Evolutionary conservation across 2,329 filamentous ascomycete genomes (phyloP).

Genomic region (Fonsecaea pedrosoi): DNA sequence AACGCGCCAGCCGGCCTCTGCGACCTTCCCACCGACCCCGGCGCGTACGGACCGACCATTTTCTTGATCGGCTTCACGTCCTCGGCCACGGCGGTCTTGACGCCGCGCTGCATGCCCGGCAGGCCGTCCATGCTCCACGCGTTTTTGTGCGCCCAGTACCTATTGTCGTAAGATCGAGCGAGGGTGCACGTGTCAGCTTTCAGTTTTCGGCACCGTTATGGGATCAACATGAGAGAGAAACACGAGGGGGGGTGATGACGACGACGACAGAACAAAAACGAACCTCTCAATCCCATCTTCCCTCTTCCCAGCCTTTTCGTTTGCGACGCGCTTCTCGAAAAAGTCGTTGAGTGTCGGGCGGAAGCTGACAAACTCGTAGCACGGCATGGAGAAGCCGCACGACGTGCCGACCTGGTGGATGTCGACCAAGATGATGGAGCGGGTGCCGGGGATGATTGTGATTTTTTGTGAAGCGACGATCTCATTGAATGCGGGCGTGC

Average conservation of each 20-base stretch:
- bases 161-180: slow-evolving; percentile 13
- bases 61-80: slow-evolving; percentile 39
- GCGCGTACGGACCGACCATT: slow-evolving; percentile 38
- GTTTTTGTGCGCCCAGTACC: slow-evolving; percentile 67
- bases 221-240: slow-evolving; percentile 35
- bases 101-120: slow-evolving; percentile 56
- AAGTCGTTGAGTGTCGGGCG: slow-evolving; percentile 37
- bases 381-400: slow-evolving; percentile 67
- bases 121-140: slow-evolving; percentile 64
- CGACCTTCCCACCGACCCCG: slow-evolving; percentile 7
- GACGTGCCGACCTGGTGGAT: slow-evolving; percentile 71
- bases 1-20: slow-evolving; percentile 7
- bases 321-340: slow-evolving; percentile 35
- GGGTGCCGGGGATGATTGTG: slow-evolving; percentile 54
- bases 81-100: slow-evolving; percentile 31
- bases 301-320: slow-evolving; percentile 49
- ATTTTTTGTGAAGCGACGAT: slow-evolving; percentile 46
- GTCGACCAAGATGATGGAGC: slow-evolving; percentile 67
- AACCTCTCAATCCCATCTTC: slow-evolving; percentile 55
- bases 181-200: too few relatives aligned
- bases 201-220: too few relatives aligned
- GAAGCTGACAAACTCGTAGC: slow-evolving; percentile 38
- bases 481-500: slow-evolving; percentile 57
- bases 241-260: too few relatives aligned
- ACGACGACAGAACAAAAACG: neutral